Conservation (phyloP, 2,329 filamentous ascomycete species). For the Cadophora malorum region DNA sequence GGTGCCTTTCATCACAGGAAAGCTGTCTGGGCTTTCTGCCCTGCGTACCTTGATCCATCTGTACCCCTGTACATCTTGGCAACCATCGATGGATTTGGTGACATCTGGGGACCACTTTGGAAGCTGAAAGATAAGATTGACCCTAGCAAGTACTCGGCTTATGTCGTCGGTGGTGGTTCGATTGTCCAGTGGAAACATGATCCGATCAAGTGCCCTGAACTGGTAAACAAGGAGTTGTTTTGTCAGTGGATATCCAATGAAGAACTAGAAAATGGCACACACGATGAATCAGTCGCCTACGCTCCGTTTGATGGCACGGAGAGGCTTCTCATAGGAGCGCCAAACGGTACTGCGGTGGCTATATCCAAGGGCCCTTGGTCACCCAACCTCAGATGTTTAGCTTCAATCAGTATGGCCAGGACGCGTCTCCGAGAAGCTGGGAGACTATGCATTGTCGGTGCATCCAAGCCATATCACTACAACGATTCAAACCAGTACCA, state of each 20-base stretch:
- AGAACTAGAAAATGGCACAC: conserved; percentile 15
- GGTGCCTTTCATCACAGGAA: conserved; percentile 22
- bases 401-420: background rate
- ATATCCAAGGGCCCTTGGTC: background rate
- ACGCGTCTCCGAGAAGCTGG: conserved; percentile 9
- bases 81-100: conserved; percentile 23
- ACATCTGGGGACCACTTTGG: conserved; percentile 30
- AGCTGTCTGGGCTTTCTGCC: conserved; percentile 20
- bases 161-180: conserved; percentile 22
- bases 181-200: conserved; percentile 21
- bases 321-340: conserved; percentile 15
- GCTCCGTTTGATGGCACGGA: conserved; percentile 13
- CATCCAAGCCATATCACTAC: conserved; percentile 24
- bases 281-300: background rate
- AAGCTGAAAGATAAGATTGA: conserved; percentile 4
- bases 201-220: background rate
- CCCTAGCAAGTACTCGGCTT: background rate
- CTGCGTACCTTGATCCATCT: background rate
- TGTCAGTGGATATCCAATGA: conserved; percentile 29
- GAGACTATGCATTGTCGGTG: conserved; percentile 23
- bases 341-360: background rate
- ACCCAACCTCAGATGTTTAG: background rate
- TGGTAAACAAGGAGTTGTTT: background rate
- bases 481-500: conserved; percentile 26
- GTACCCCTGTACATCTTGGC: conserved; percentile 23